These are phyloP conservation scores for Lactarius evosmus DNA, from an alignment of 768 basidiomycete genomes.

Conservation along the genomic window DNA sequence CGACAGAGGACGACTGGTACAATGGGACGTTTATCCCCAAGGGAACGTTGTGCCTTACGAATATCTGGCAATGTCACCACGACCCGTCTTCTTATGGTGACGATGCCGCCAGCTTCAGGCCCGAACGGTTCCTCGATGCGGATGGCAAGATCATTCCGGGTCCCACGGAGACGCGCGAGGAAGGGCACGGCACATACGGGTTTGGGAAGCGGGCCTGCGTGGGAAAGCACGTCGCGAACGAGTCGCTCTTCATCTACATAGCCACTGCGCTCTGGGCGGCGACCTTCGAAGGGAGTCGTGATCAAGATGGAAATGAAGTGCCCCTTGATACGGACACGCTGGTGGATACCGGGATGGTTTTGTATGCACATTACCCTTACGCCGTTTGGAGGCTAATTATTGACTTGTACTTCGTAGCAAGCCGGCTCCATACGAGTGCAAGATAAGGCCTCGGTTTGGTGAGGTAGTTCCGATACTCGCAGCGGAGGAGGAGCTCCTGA, in stretches of 20 bases:
- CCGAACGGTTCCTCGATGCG: conserved; percentile 26
- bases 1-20: conserved; percentile 34
- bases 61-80: conserved; percentile 23
- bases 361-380: conserved; percentile 3
- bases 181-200: conserved; percentile 24
- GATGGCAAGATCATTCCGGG: background rate
- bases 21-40: conserved; percentile 35
- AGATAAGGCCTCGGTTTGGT: conserved; percentile 25
- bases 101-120: conserved; percentile 27
- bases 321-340: conserved; percentile 1
- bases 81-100: conserved; percentile 19
- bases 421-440: conserved; percentile 25
- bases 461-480: conserved; percentile 15
- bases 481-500: conserved; percentile 3
- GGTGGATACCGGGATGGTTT: conserved; percentile 11
- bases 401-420: conserved; percentile 12
- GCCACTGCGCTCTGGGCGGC: conserved; percentile 28
- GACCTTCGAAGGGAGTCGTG: conserved; percentile 17
- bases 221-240: conserved; percentile 26
- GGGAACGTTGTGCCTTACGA: conserved; percentile 36
- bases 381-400: background rate
- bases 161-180: conserved; percentile 15
- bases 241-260: conserved; percentile 27
- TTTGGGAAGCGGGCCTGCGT: conserved; percentile 29
- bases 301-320: conserved; percentile 18